Base-by-base conservation (phyloP, 2,329 filamentous ascomycete genomes). In the Thelonectria discophora region DNA sequence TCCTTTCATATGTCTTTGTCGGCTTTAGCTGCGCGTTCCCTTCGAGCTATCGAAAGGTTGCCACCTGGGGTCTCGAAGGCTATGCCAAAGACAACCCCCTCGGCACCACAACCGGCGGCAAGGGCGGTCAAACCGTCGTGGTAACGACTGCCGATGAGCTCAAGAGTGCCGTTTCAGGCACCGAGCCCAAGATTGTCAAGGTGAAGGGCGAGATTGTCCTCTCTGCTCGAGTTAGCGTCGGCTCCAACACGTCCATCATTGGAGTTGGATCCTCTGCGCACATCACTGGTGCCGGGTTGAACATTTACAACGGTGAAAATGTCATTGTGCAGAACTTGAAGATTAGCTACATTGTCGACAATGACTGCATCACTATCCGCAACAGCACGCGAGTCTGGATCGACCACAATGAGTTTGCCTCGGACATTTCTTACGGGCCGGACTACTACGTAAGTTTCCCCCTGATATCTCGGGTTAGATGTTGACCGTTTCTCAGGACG, bases 381-480 rank as follows among this genome's bases (percentile, higher is more conserved):
- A 79, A 80, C 71, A 75, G 76, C 24, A 82, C 79, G 2, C 71
- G 80, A 3, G 77, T 82, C 1, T 82, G 80, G 80, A 70, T 82
- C 21, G 80, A 82, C 52, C 80, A 82, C 65, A 80, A 80, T 48
- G 80, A 82, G 65, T 81, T 82, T 63, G 67, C 73, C n/a, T 79
- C 75, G 1, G 78, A 81, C 43, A 73, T 81, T 10, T 65, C 69
- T 42, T 61, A 73, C 5, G 79, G 79, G 0, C 77, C 79, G 1
- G 79, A 80, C 43, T 66, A 70, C 40, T 80, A 77, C 47, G 75
- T 75, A 42, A 60, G 66, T 45, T 2, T 2, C 5, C 4, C 0
- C 13, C n/a, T 27, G 34, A 3, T 13, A 37, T 6, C 11, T 37
- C 34, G 34, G 11, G 7, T 15, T 5, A 0, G 9, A n/a, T 10